A percentile compares a stretch with the other conserved stretches of the same genome.
Evolutionary conservation across 2,329 filamentous ascomycete genomes (phyloP).

Genomic region (Blumeriella jaapii): DNA sequence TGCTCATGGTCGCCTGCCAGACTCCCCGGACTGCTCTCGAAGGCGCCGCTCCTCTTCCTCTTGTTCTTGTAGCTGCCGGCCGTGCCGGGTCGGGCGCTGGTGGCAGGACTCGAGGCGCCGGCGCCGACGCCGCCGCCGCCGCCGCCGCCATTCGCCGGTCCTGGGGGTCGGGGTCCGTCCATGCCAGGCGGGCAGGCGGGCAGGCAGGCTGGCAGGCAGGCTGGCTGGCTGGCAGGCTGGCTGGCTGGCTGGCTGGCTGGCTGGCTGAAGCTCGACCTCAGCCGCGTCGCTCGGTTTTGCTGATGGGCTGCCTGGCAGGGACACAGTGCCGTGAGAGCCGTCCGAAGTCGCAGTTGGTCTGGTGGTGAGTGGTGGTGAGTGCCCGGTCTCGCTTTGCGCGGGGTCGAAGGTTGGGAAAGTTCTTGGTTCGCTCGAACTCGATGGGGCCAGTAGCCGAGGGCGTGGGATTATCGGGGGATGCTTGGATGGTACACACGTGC

Average conservation of each 20-base stretch:
- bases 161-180: constrained; percentile 19
- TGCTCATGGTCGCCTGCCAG: constrained; percentile 41
- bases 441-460: neutral
- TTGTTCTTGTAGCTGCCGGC: constrained; percentile 38
- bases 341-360: constrained; percentile 15
- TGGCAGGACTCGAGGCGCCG: constrained; percentile 23
- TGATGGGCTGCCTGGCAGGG: too few species aligned
- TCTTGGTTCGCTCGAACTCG: neutral
- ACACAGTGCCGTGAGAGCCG: constrained; percentile 10
- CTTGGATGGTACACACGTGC: too few species aligned
- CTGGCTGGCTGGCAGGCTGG: neutral
- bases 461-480: neutral
- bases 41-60: constrained; percentile 45
- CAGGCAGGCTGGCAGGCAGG: neutral
- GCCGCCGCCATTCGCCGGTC: constrained; percentile 17
- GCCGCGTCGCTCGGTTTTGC: neutral
- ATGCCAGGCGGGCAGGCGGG: constrained; percentile 14
- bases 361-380: constrained; percentile 8
- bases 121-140: too few species aligned
- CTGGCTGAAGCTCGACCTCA: neutral
- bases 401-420: constrained; percentile 1
- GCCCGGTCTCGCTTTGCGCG: constrained; percentile 4
- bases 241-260: neutral
- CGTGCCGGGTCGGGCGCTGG: constrained; percentile 20
- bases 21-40: constrained; percentile 52